Evolutionary conservation across 1,139 yeast species (phyloP).

Genomic region (Kluyveromyces sp.): DNA sequence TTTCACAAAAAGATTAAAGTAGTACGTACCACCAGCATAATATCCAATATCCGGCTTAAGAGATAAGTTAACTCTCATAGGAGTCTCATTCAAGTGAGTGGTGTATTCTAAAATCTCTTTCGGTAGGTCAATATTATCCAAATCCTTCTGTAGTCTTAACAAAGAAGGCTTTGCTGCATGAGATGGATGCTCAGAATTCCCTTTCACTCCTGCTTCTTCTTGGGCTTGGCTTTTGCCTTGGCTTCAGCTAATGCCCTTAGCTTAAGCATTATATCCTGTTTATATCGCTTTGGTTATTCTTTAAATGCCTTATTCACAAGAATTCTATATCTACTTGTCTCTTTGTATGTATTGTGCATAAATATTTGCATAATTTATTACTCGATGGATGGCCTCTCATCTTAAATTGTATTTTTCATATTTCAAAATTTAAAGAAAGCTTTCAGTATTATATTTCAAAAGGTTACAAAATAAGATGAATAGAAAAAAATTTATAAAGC

Average conservation of each 20-base stretch:
- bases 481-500: too few relatives aligned
- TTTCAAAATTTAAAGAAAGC: too few relatives aligned
- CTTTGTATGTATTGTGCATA: too few relatives aligned
- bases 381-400: too few relatives aligned
- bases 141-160: conserved; percentile 43
- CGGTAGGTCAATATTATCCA: conserved; percentile 65
- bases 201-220: neutral
- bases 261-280: neutral
- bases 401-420: too few relatives aligned
- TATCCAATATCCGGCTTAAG: conserved; percentile 76
- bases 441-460: too few relatives aligned
- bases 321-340: too few relatives aligned
- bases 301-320: too few relatives aligned
- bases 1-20: conserved; percentile 55
- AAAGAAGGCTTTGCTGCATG: conserved; percentile 34
- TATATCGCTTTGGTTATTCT: too few relatives aligned
- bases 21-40: conserved; percentile 62
- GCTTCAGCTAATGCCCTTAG: neutral
- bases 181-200: neutral
- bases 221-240: neutral
- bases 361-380: too few relatives aligned
- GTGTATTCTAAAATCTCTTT: conserved; percentile 15
- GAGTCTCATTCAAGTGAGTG: neutral
- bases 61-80: conserved; percentile 28
- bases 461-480: too few relatives aligned